Conservation (phyloP, 169 alveolate genomes). For the Cytauxzoon felis region DNA sequence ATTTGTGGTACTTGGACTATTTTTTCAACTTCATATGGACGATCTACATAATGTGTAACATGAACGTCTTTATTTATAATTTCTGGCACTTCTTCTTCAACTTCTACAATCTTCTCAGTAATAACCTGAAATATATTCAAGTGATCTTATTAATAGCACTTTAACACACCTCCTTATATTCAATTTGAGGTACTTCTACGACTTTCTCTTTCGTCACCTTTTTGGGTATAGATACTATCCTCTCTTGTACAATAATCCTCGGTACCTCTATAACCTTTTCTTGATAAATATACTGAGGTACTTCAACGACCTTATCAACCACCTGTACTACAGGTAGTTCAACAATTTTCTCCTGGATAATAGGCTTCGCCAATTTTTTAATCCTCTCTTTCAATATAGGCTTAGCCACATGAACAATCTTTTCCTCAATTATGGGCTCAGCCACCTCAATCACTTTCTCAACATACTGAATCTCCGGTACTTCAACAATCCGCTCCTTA, state of each 20-base stretch:
- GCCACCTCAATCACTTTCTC: conserved; percentile 86
- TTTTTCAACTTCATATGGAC: conserved; percentile 82
- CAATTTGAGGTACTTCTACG: conserved; percentile 85
- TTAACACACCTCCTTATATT: conserved; percentile 74
- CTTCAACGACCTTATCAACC: conserved; percentile 85
- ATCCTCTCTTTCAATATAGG: conserved; percentile 84
- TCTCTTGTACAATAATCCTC: conserved; percentile 83
- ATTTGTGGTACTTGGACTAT: conserved; percentile 89
- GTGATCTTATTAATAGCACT: conserved; percentile 24
- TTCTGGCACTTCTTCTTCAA: conserved; percentile 69
- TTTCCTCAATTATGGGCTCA: conserved; percentile 80
- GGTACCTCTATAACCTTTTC: conserved; percentile 87
- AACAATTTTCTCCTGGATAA: conserved; percentile 82
- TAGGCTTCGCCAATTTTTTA: conserved; percentile 81
- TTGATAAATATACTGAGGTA: conserved; percentile 86
- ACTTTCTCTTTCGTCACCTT: conserved; percentile 83
- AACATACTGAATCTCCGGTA: conserved; percentile 85
- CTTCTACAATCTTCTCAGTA: conserved; percentile 54
- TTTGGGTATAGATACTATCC: conserved; percentile 84
- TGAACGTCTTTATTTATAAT: conserved; percentile 68
- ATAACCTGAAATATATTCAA: conserved; percentile 32
- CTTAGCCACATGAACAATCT: conserved; percentile 80
- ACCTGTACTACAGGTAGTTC: conserved; percentile 80
- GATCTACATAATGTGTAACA: conserved; percentile 69
- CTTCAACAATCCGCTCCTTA: conserved; percentile 85